Percentiles rank a stretch among this genome's conserved stretches.
These are phyloP conservation scores for Circinella umbellata DNA, from an alignment of 371 early-diverging fungal species.

Conservation along the genomic window DNA sequence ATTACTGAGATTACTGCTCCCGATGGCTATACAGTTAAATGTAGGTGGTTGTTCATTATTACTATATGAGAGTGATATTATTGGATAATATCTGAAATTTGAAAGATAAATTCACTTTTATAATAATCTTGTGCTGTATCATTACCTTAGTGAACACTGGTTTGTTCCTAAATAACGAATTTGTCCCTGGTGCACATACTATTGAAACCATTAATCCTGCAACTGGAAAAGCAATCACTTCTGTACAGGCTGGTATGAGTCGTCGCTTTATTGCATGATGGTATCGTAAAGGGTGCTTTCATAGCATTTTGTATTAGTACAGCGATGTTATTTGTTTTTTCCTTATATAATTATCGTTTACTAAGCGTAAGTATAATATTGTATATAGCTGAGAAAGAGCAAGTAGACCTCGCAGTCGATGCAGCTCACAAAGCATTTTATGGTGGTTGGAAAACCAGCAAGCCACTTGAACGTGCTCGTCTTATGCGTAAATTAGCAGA, in stretches of 20 bases:
- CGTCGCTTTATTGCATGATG: too few species aligned
- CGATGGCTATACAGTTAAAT: constrained; percentile 40
- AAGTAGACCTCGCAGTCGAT: constrained; percentile 54
- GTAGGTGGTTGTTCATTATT: constrained; percentile 25
- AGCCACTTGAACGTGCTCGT: constrained; percentile 35
- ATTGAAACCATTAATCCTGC: constrained; percentile 58
- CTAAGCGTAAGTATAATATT: neutral
- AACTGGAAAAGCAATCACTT: constrained; percentile 38
- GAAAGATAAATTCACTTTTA: neutral
- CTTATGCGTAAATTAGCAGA: constrained; percentile 54
- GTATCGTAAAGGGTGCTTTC: too few species aligned
- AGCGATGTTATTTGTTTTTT: neutral
- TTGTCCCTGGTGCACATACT: constrained; percentile 47
- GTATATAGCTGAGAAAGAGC: constrained; percentile 24
- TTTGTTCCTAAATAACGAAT: constrained; percentile 61
- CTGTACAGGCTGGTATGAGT: constrained; percentile 47
- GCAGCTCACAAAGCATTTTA: constrained; percentile 52
- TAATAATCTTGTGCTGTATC: neutral
- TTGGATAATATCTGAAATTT: neutral
- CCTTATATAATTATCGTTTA: neutral
- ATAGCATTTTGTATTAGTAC: too few species aligned
- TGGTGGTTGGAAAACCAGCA: constrained; percentile 41
- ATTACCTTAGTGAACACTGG: constrained; percentile 48
- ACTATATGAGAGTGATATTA: neutral
- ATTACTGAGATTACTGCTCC: constrained; percentile 35